Evolutionary conservation across 2,329 filamentous ascomycete genomes (phyloP), one percentile per base, ranked within the genome.

Genomic region (Aspergillus clavatus): DNA sequence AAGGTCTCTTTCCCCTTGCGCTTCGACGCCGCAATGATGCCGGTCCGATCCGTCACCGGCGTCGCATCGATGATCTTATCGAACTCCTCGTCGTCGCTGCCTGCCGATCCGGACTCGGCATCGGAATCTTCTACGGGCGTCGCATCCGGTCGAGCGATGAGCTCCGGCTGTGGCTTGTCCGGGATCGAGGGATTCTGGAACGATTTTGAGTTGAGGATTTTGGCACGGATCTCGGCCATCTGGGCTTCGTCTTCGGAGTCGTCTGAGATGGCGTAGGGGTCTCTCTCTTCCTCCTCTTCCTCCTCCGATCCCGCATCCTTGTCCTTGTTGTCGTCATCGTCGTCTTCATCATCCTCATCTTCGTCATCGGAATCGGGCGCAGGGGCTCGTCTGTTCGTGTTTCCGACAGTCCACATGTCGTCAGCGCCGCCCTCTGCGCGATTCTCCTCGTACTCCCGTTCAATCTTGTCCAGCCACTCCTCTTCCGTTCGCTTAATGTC

Each of bases 61-160:
- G 88, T 91, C 0, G 93, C 91, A 56, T 90, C 82, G 61, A 96
- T 95, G 66, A 98, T 94, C 54, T 85, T 85, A 61, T 97, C 91
- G 61, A 97, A 95, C 38, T 86, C 86, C 43, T 93, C 85, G 12
- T 82, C 79, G 1, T 75, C 81, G 7, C 72, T 77, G 14, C 62
- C 62, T 58, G 89, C 86, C 3, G 84, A 87, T 48, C 86, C 86
- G 1, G 86, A 83, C 59, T 86, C 81, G 2, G 79, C 79, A 42
- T 87, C 82, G 0, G 81, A 80, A 45, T 87, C 84, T 37, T 55
- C 48, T 1, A 78, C 75, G 7, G 62, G 57, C 26, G 75, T 58
- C 12, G 67, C 68, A 46, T 80, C 75, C 1, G 81, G 80, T 27
- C 78, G 74, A 7, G 80, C 66, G 48, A 88, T 83, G n/a, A 76